Base-by-base conservation (phyloP, 2,329 filamentous ascomycete species). In the Metarhizium humberi region DNA sequence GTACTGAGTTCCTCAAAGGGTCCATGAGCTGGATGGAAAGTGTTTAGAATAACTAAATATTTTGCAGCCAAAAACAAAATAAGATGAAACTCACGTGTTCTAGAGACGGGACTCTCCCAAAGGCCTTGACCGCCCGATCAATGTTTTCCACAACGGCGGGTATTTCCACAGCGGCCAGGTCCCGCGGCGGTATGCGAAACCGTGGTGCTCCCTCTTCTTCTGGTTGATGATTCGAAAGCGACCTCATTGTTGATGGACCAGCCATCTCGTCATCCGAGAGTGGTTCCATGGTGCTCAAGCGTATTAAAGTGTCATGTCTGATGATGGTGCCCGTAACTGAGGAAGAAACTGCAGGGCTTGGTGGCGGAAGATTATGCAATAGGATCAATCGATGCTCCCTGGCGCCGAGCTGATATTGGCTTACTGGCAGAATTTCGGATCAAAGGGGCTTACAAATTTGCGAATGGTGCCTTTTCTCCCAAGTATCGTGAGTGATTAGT, bases 1-100 rank as follows among this genome's bases (percentile, higher is more conserved):
- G 86, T 11, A 84, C 71, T 0, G 78, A 78, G 55, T 75, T 74
- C 47, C 78, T 75, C 2, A 71, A 69, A 10, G 76, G 71, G 53
- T 79, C 75, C 52, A 80, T 64, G 10, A 76, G 69, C 77, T 80
- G 57, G 18, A 30, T 80, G 57, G 18, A 30, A 18, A 29, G 25
- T 3, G 13, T n/a, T 48, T 30, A 48, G 38, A 20, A 29, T 13
- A 46, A 11, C 30, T 16, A 16, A 6, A 50, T 25, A 8, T 5
- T 36, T 11, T 25, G 25, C 1, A 25, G n/a, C 3, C 13, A 34
- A 10, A n/a, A n/a, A 50, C 1, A 18, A 16, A 18, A 20, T 36
- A 47, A 18, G n/a, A 7, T 6, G 20, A 52, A 4, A 60, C 71
- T 57, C 62, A 74, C 73, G 63, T 75, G 69, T 11, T 69, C 64